Conservation (phyloP, 2,329 filamentous ascomycete genomes). For the Ustilaginoidea virens region DNA sequence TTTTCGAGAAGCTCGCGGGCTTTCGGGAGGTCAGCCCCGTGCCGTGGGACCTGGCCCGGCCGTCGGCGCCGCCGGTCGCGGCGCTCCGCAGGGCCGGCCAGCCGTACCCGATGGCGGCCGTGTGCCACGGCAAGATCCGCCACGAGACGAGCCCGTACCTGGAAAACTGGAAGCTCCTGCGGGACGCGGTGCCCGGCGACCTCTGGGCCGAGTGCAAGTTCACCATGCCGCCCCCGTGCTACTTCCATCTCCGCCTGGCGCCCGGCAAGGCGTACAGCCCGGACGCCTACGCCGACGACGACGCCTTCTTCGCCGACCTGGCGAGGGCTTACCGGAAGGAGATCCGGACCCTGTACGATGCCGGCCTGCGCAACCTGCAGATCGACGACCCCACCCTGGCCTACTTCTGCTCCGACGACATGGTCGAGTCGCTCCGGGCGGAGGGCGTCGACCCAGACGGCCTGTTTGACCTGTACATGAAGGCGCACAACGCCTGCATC, state of each 20-base stretch:
- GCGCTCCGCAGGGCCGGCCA: constrained; percentile 21
- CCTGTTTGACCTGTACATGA: constrained; percentile 54
- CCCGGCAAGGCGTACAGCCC: constrained; percentile 36
- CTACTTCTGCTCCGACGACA: constrained; percentile 54
- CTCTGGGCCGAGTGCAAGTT: constrained; percentile 51
- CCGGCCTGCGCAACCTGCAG: constrained; percentile 40
- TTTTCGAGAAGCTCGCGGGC: constrained; percentile 30
- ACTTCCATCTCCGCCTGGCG: constrained; percentile 44
- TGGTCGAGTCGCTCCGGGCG: constrained; percentile 41
- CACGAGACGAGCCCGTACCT: constrained; percentile 26
- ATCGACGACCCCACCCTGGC: constrained; percentile 49
- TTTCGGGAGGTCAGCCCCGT: constrained; percentile 23
- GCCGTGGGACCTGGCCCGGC: constrained; percentile 21
- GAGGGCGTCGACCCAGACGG: constrained; percentile 46
- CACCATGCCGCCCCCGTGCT: constrained; percentile 50
- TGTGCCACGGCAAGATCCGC: constrained; percentile 27
- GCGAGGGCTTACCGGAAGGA: constrained; percentile 39
- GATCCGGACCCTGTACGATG: constrained; percentile 36
- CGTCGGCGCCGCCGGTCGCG: constrained; percentile 22
- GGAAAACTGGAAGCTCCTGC: constrained; percentile 25
- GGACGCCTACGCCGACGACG: constrained; percentile 34
- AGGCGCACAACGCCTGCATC: constrained; percentile 59
- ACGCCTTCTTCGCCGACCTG: constrained; percentile 41
- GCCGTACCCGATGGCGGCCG: constrained; percentile 22
- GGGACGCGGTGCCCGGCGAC: constrained; percentile 33